These are phyloP conservation scores for Posidonia oceanica DNA, from an alignment of 116 monocot species.

Conservation along the genomic window DNA sequence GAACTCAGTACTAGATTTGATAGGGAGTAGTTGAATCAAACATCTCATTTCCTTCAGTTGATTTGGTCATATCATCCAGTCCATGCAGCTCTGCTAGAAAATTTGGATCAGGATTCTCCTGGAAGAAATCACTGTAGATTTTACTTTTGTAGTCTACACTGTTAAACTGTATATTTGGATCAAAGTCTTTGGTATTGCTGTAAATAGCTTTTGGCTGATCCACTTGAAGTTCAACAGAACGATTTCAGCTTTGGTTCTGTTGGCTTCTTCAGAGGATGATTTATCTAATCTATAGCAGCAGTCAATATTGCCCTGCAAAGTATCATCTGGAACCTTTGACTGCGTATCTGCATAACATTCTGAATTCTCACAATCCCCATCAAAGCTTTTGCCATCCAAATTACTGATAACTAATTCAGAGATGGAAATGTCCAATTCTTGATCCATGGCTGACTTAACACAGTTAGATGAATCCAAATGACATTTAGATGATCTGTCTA, in stretches of 20 bases:
- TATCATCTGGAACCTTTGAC: neutral
- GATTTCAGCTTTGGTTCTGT: neutral
- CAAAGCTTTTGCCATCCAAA: neutral
- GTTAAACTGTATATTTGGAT: neutral
- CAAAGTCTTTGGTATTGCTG: neutral
- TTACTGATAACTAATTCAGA: neutral
- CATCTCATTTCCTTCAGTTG: slow-evolving; percentile 1
- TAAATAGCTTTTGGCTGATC: neutral
- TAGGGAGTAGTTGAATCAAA: neutral
- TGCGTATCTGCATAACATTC: neutral
- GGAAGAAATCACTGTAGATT: neutral
- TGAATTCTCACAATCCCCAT: neutral
- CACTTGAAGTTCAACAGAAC: neutral
- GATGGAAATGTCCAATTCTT: neutral
- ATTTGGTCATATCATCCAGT: slow-evolving; percentile 13
- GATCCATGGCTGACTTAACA: neutral
- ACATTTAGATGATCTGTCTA: neutral
- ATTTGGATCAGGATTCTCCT: slow-evolving; percentile 45
- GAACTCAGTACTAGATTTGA: neutral
- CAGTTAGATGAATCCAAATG: neutral
- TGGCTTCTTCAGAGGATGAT: neutral
- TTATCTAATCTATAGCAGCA: neutral
- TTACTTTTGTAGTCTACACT: neutral
- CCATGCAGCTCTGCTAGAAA: slow-evolving; percentile 78
- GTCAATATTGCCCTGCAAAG: neutral